phyloP scores from a whole-genome alignment of 805 yeast genomes.

The Torulaspora microellipsoides region DNA sequence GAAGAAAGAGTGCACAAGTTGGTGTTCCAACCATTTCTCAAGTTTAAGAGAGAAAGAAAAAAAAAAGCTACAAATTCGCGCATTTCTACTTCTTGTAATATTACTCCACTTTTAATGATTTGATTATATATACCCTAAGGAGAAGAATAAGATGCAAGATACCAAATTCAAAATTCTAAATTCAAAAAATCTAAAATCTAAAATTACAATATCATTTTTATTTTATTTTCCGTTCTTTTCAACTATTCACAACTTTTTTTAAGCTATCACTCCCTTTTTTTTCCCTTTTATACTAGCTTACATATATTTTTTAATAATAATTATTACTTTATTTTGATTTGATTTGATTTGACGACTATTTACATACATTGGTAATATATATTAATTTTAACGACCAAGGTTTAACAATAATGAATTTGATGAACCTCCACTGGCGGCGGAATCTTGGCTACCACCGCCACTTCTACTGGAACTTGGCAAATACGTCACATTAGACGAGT shows the following conservation, averaged over 20 bases:
- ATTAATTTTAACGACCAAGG: conserved; percentile 53
- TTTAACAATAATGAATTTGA: conserved; percentile 58
- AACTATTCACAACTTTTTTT: background rate
- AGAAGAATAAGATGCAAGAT: background rate
- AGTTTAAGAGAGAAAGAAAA: conserved; percentile 46
- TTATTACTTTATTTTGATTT: background rate
- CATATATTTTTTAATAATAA: conserved; percentile 2
- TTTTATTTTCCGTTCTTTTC: background rate
- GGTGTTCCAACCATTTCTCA: conserved; percentile 90
- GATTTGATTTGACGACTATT: conserved; percentile 3
- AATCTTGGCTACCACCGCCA: conserved; percentile 34
- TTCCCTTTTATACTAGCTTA: background rate
- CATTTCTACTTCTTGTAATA: conserved; percentile 1
- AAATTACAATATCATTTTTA: background rate
- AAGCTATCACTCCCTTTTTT: background rate
- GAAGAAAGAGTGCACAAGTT: conserved; percentile 53
- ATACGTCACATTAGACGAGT: conserved; percentile 81
- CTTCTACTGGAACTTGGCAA: conserved; percentile 56
- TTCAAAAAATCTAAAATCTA: too few species aligned
- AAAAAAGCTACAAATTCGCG: background rate
- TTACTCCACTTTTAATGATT: conserved; percentile 1
- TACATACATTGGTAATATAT: conserved; percentile 1
- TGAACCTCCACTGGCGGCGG: conserved; percentile 18
- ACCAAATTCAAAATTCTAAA: background rate
- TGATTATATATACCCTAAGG: conserved; percentile 1